phyloP scores from a whole-genome alignment of 176 grass and related monocot genomes.

The Aegilops tauschii region DNA sequence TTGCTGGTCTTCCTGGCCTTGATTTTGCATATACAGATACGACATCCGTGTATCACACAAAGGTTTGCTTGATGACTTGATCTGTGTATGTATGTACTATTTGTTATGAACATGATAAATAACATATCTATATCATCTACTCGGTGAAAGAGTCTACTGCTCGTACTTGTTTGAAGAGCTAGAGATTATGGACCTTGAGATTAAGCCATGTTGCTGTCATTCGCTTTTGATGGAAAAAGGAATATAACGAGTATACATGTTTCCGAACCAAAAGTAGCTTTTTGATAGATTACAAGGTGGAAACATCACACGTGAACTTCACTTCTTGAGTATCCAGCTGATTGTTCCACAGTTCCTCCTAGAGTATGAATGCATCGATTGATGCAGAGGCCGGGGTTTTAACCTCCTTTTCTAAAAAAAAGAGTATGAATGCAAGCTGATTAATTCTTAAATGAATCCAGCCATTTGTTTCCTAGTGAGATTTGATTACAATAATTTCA shows the following conservation, averaged over 20 bases:
- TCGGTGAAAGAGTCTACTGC: not conserved
- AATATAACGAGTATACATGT: not conserved
- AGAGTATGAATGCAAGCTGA: not conserved
- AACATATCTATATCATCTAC: not conserved
- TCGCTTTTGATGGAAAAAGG: too few relatives aligned
- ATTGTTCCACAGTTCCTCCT: not conserved
- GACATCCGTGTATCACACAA: constrained; percentile 97
- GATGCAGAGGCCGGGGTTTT: too few relatives aligned
- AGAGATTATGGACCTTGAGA: constrained; percentile 1
- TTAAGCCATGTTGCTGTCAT: too few relatives aligned
- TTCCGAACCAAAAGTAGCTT: not conserved
- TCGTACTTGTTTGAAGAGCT: constrained; percentile 4
- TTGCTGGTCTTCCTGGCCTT: constrained; percentile 84
- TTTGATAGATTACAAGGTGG: not conserved
- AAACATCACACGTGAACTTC: not conserved
- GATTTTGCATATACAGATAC: constrained; percentile 97
- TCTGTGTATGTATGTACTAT: not conserved
- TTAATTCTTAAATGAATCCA: not conserved
- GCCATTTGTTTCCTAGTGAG: not conserved
- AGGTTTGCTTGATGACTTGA: constrained; percentile 48
- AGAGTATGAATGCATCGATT: not conserved
- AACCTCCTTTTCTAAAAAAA: too few relatives aligned
- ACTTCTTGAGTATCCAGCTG: not conserved
- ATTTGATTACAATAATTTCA: not conserved
- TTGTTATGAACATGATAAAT: not conserved